Evolutionary conservation across 116 monocot genomes (phyloP).

Genomic region (Iris pallida): DNA sequence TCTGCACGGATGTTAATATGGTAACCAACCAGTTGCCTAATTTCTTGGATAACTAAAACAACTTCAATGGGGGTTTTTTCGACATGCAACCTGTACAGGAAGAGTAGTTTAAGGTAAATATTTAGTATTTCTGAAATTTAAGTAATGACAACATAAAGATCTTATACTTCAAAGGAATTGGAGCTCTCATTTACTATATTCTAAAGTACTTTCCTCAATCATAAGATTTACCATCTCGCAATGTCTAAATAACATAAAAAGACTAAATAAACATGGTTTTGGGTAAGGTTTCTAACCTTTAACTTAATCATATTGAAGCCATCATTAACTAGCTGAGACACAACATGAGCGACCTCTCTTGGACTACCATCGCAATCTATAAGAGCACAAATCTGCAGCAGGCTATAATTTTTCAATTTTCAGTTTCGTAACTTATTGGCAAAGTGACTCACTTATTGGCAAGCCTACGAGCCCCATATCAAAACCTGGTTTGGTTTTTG

Average conservation of each 20-base stretch:
- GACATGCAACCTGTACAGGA: constrained; percentile 66
- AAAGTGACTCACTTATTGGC: too few species aligned
- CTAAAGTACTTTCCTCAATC: constrained; percentile 2
- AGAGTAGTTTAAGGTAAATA: neutral
- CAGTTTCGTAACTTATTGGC: too few species aligned
- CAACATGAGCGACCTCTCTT: constrained; percentile 57
- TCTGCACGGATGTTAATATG: constrained; percentile 77
- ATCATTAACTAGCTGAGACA: constrained; percentile 61
- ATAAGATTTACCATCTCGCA: neutral
- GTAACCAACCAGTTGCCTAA: constrained; percentile 64
- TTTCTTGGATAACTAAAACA: constrained; percentile 64
- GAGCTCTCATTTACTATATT: neutral
- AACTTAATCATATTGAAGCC: constrained; percentile 83
- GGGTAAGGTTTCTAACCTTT: constrained; percentile 48
- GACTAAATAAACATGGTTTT: neutral
- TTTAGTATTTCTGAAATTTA: neutral
- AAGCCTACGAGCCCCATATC: too few species aligned
- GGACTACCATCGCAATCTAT: constrained; percentile 77
- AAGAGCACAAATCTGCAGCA: constrained; percentile 81
- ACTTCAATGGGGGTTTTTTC: constrained; percentile 70
- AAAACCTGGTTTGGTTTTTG: too few species aligned
- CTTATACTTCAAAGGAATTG: neutral
- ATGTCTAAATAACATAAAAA: neutral
- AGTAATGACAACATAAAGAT: constrained; percentile 2
- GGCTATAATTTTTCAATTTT: too few species aligned